Conservation (phyloP, 106 monocot species). For the Platanthera guangdongensis region DNA sequence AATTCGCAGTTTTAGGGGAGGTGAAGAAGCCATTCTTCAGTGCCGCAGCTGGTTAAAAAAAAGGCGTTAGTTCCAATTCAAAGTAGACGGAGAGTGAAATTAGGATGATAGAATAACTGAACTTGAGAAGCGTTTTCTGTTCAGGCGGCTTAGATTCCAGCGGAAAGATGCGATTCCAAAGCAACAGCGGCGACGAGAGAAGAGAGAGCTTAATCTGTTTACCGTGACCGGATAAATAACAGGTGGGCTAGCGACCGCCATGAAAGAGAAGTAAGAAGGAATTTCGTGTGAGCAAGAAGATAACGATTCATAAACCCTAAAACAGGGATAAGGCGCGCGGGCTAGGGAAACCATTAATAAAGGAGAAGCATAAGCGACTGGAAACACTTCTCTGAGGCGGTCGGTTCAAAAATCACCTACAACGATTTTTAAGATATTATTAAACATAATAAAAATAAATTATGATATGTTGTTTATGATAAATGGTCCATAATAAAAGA, state of each 20-base stretch:
- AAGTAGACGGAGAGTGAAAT: not conserved
- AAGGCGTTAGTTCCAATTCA: not conserved
- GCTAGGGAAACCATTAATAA: too few species aligned
- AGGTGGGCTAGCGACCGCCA: conserved; percentile 26
- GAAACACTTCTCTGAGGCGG: too few species aligned
- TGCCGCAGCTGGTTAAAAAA: conserved; percentile 23
- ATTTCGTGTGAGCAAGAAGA: not conserved
- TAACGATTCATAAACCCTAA: not conserved
- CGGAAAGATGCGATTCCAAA: conserved; percentile 2
- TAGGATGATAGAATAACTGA: not conserved
- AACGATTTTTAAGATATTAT: too few species aligned
- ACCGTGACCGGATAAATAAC: conserved; percentile 23
- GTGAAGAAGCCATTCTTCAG: conserved; percentile 46
- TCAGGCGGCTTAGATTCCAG: conserved; percentile 11
- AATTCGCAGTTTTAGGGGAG: conserved; percentile 69
- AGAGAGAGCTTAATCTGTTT: conserved; percentile 26
- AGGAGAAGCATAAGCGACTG: too few species aligned
- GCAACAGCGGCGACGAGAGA: conserved; percentile 13
- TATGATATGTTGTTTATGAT: too few species aligned
- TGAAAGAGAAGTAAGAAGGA: conserved; percentile 5
- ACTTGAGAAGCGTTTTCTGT: conserved; percentile 26
- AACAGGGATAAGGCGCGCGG: not conserved
- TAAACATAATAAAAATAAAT: too few species aligned
- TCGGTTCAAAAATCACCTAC: too few species aligned
- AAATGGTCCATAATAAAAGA: too few species aligned